Base-by-base conservation (phyloP, 2,329 filamentous ascomycete genomes). In the Ascochyta lentis region DNA sequence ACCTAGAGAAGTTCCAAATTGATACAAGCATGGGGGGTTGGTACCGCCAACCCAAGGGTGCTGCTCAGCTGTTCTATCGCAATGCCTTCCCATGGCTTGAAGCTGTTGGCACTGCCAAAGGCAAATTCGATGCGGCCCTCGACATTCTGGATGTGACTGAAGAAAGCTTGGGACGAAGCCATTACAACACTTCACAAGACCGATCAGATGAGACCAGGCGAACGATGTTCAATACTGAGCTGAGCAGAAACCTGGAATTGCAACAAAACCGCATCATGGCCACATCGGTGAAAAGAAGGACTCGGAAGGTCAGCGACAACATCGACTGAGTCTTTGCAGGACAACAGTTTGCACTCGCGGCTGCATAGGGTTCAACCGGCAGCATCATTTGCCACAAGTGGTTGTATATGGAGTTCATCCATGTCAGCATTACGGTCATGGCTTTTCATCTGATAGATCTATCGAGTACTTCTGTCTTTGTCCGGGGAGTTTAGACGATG, bases 51-150 rank as follows among this genome's bases (percentile, higher is more conserved):
- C 12, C 58, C 0, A 60, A 61, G 31, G 9, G 35, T 7, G 49
- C 60, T 5, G 73, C 73, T 1, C 65, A 63, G 9, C 65, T 69
- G 23, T 45, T 76, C 29, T 77, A 75, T 43, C 74, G 73, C 8
- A 68, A 76, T 40, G 72, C 66, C 0, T 74, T 74, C 27, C 65
- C 68, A 4, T 76, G 72, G 73, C 57, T 77, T 7, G 75, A 77
- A 39, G 69, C 68, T 0, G 59, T 74, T 9, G 72, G 64, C 3
- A 42, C 45, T 10, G 63, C 62, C 3, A 72, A 65, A 41, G 66
- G 69, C 3, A 67, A 60, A 26, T 16, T 53, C 3, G 72, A 75
- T 51, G 73, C 68, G 7, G 73, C 64, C 1, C 39, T 75, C 4
- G 65, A 73, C 15, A 3, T 72, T 16, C 24, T 73, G 16, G 37